Base-by-base conservation (phyloP, 1,284 basidiomycete genomes). In the Ustilago sp. region DNA sequence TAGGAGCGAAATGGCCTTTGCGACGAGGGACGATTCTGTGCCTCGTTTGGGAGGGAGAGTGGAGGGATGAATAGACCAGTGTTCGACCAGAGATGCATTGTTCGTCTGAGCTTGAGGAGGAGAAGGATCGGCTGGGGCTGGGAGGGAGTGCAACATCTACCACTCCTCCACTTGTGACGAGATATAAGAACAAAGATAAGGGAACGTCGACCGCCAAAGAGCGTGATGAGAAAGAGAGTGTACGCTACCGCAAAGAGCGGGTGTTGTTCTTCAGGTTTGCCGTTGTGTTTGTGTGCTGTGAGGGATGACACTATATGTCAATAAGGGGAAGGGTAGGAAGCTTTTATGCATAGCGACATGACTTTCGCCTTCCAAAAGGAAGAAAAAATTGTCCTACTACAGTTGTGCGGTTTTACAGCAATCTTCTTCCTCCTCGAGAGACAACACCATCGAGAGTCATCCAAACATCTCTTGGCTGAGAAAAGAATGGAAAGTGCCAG, bases 291-390 rank as follows among this genome's bases (percentile, higher is more conserved):
- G 23, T 28, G 23, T 28, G 23, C 23, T 28, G 23, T 28, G 23
- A 28, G 23, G 23, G 23, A 43, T n/a, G 12, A 11, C 38, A 8
- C 17, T 17, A 41, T 31, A 34, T 39, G 31, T 17, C 12, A 11
- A n/a, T 9, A 41, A 13, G 13, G 38, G 15, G 3, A n/a, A 38
- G 13, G 34, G 34, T 17, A n/a, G 12, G 11, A 23, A 3, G 36
- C 8, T 56, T 57, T 57, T 63, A 63, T 63, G 61, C 53, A 34
- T 63, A 54, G 61, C 61, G 61, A 63, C 61, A 53, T n/a, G 15
- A 28, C 12, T n/a, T 36, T n/a, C 48, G 19, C 19, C 9, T 31
- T 28, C n/a, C 23, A 19, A 45, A 17, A 45, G n/a, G n/a, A 19
- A 45, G n/a, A 17, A 19, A 19, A 45, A 17, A 8, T 19, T 9